These are phyloP conservation scores for Geosmithia morbida DNA, from an alignment of 2,329 filamentous ascomycete genomes.

Conservation along the genomic window DNA sequence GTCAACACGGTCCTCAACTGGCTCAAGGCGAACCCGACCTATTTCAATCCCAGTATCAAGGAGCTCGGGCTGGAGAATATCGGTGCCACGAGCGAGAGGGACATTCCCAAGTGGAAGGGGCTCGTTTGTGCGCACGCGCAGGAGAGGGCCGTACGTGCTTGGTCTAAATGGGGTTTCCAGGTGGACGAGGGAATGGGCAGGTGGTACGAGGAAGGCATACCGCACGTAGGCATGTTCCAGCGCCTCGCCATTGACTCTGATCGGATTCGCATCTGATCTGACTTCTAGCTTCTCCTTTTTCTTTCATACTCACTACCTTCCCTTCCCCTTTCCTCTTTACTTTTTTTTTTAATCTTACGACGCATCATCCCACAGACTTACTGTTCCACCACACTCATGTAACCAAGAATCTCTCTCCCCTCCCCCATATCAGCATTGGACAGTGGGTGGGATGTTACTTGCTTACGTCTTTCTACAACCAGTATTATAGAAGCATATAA, in stretches of 20 bases:
- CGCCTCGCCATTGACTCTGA: slow-evolving; percentile 23
- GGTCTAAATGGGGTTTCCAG: slow-evolving; percentile 58
- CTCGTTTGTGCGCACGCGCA: slow-evolving; percentile 73
- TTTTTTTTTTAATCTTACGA: background rate
- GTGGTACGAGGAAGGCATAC: slow-evolving; percentile 76
- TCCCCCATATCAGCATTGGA: background rate
- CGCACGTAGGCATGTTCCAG: slow-evolving; percentile 71
- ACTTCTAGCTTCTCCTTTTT: background rate
- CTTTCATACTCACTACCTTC: background rate
- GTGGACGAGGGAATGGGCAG: slow-evolving; percentile 58
- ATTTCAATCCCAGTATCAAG: slow-evolving; percentile 34
- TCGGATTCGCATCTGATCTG: slow-evolving; percentile 10
- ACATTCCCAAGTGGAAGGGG: slow-evolving; percentile 53
- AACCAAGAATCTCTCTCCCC: background rate
- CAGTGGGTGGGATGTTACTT: background rate
- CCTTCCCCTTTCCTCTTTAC: background rate
- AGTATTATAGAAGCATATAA: background rate
- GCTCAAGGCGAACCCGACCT: slow-evolving; percentile 44
- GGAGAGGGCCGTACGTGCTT: slow-evolving; percentile 46
- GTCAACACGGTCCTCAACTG: slow-evolving; percentile 56
- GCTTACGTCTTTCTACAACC: background rate
- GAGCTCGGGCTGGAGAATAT: slow-evolving; percentile 28
- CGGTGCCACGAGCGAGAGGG: slow-evolving; percentile 19
- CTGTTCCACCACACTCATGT: too few relatives aligned
- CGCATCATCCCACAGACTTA: too few relatives aligned